These are phyloP conservation scores for Physcomitrellopsis africana DNA, from an alignment of 225 moss, liverwort and hornwort genomes.

Conservation along the genomic window DNA sequence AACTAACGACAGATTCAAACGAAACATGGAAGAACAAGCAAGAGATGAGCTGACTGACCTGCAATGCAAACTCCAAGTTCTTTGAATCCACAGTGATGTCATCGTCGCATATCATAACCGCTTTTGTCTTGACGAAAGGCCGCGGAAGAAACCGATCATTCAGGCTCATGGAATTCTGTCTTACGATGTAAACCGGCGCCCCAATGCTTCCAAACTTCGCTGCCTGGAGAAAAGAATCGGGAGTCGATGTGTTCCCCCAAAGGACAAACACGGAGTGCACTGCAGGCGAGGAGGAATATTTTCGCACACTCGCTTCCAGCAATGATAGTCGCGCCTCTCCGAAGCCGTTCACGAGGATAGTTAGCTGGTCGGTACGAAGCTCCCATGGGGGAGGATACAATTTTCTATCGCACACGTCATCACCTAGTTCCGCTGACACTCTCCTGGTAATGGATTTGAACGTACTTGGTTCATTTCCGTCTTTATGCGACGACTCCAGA, in stretches of 20 bases:
- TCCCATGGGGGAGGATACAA: slow-evolving; percentile 70
- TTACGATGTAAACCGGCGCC: slow-evolving; percentile 74
- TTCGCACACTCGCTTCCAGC: slow-evolving; percentile 55
- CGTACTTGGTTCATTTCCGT: not conserved
- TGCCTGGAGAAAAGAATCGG: slow-evolving; percentile 45
- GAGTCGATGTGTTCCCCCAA: slow-evolving; percentile 90
- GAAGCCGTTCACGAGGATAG: slow-evolving; percentile 86
- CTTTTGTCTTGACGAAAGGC: slow-evolving; percentile 63
- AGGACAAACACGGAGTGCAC: slow-evolving; percentile 83
- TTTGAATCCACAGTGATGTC: slow-evolving; percentile 75
- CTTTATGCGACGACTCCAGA: slow-evolving; percentile 16
- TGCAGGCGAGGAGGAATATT: slow-evolving; percentile 62
- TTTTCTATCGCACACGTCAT: slow-evolving; percentile 54
- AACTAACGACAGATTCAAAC: not conserved
- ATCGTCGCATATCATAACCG: slow-evolving; percentile 94
- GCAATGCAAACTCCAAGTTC: slow-evolving; percentile 69
- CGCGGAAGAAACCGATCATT: slow-evolving; percentile 91
- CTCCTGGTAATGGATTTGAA: slow-evolving; percentile 2
- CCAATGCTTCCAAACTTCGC: slow-evolving; percentile 50
- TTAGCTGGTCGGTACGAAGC: slow-evolving; percentile 70
- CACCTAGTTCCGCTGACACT: slow-evolving; percentile 18
- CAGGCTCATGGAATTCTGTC: slow-evolving; percentile 75
- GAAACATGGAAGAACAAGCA: not conserved
- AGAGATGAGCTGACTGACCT: slow-evolving; percentile 30
- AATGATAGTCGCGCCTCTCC: slow-evolving; percentile 76